These are phyloP conservation scores for Pholiota adiposa DNA, from an alignment of 1,284 basidiomycete genomes.

Conservation along the genomic window DNA sequence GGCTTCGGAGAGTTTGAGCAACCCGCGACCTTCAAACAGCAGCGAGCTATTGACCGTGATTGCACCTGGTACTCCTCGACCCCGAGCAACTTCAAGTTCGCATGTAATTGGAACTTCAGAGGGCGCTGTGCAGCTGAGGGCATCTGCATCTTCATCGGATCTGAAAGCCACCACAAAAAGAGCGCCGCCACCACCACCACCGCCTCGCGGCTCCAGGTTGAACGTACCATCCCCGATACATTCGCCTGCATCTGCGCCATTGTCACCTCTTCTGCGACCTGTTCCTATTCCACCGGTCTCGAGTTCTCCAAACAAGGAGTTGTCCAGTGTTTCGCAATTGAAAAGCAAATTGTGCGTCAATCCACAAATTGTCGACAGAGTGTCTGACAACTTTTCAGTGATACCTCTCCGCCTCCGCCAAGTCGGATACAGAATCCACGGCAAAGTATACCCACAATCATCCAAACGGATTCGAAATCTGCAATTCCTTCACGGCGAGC, in stretches of 20 bases:
- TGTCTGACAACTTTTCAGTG: slow-evolving; percentile 7
- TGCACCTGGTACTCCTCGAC: slow-evolving; percentile 38
- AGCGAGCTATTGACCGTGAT: slow-evolving; percentile 31
- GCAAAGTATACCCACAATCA: slow-evolving; percentile 5
- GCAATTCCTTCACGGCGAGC: neutral
- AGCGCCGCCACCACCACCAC: slow-evolving; percentile 65
- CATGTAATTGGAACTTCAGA: slow-evolving; percentile 23
- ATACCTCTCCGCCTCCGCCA: slow-evolving; percentile 15
- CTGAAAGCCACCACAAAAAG: slow-evolving; percentile 44
- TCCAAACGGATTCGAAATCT: neutral
- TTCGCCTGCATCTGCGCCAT: slow-evolving; percentile 39
- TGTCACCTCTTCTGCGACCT: slow-evolving; percentile 48
- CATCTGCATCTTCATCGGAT: slow-evolving; percentile 58
- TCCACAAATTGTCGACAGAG: neutral
- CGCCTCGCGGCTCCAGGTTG: slow-evolving; percentile 45
- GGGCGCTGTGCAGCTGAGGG: slow-evolving; percentile 37
- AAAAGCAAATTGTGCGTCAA: slow-evolving; percentile 58
- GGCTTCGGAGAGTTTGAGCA: slow-evolving; percentile 35
- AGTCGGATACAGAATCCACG: slow-evolving; percentile 14
- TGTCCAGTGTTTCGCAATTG: slow-evolving; percentile 44
- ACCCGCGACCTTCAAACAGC: slow-evolving; percentile 1
- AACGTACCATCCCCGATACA: slow-evolving; percentile 23
- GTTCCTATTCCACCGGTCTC: slow-evolving; percentile 39
- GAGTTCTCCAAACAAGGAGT: slow-evolving; percentile 17
- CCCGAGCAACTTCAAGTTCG: slow-evolving; percentile 42